phyloP scores from a whole-genome alignment of 345 rosid species.

The Heritiera fomes region DNA sequence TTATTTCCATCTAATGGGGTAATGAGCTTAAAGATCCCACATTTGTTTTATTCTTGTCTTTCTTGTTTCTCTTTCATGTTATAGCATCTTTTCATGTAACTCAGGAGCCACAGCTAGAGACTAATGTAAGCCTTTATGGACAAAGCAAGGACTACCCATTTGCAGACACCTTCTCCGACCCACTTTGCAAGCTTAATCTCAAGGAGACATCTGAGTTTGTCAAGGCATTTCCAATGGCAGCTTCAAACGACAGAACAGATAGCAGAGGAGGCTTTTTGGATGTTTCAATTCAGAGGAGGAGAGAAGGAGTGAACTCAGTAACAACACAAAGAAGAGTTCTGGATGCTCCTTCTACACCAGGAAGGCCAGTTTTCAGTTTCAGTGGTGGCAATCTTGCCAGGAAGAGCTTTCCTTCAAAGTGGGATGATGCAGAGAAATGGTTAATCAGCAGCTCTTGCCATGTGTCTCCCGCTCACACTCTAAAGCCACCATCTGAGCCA shows the following conservation, averaged over 20 bases:
- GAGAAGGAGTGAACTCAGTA: slow-evolving; percentile 55
- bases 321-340: slow-evolving; percentile 40
- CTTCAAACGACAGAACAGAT: slow-evolving; percentile 32
- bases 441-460: slow-evolving; percentile 55
- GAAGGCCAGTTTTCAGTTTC: slow-evolving; percentile 79
- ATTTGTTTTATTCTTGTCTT: neutral
- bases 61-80: neutral
- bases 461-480: slow-evolving; percentile 65
- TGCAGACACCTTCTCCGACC: slow-evolving; percentile 52
- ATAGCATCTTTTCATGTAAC: slow-evolving; percentile 17
- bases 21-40: slow-evolving; percentile 15
- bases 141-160: slow-evolving; percentile 54
- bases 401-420: slow-evolving; percentile 84
- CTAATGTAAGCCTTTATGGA: slow-evolving; percentile 35
- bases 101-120: slow-evolving; percentile 42
- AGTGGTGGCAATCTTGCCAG: slow-evolving; percentile 51
- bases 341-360: slow-evolving; percentile 79
- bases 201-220: slow-evolving; percentile 79
- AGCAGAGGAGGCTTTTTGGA: slow-evolving; percentile 40
- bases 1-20: slow-evolving; percentile 43
- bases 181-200: slow-evolving; percentile 70
- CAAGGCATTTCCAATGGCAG: slow-evolving; percentile 52
- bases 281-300: slow-evolving; percentile 52
- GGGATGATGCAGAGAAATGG: slow-evolving; percentile 98
- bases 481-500: slow-evolving; percentile 39